Percentiles rank a stretch among this genome's conserved stretches.
These are phyloP conservation scores for Sugiyamaella qingdaonensis DNA, from an alignment of 805 yeast species.

Conservation along the genomic window DNA sequence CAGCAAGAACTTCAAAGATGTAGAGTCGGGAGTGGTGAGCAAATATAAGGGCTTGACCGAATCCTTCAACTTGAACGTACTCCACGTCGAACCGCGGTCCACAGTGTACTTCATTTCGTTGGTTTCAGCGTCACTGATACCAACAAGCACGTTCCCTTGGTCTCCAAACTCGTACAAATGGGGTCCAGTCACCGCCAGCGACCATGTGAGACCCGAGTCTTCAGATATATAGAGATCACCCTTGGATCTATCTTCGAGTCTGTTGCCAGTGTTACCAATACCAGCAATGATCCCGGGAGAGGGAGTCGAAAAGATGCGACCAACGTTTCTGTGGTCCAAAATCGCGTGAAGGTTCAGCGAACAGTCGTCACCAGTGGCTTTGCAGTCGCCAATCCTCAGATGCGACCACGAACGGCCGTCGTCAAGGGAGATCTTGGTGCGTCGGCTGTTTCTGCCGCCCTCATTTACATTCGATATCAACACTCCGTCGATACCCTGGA, in stretches of 20 bases:
- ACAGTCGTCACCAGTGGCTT: constrained; percentile 20
- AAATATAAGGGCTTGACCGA: constrained; percentile 41
- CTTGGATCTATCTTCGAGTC: constrained; percentile 25
- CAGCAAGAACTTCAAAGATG: constrained; percentile 55
- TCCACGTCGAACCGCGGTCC: constrained; percentile 74
- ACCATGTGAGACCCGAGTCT: constrained; percentile 79
- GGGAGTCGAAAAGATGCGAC: constrained; percentile 33
- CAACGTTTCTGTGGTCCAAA: constrained; percentile 34
- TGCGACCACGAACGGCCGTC: constrained; percentile 37
- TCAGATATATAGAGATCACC: constrained; percentile 59
- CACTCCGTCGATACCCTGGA: constrained; percentile 56
- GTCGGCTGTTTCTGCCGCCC: constrained; percentile 20
- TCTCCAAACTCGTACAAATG: constrained; percentile 64
- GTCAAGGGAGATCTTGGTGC: constrained; percentile 37
- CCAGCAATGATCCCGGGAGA: constrained; percentile 46
- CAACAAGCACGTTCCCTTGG: constrained; percentile 67
- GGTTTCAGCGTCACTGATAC: constrained; percentile 40
- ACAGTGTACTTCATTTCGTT: constrained; percentile 49
- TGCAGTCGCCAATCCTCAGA: constrained; percentile 26
- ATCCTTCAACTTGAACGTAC: constrained; percentile 43
- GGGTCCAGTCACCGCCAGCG: constrained; percentile 48
- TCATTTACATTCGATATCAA: constrained; percentile 46
- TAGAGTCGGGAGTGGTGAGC: constrained; percentile 65
- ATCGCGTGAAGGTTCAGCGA: constrained; percentile 36
- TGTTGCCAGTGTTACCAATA: constrained; percentile 38